Percentiles rank a stretch among this genome's conserved stretches.
phyloP scores from a whole-genome alignment of 140 eudicot species.

The Anethum foeniculum region DNA sequence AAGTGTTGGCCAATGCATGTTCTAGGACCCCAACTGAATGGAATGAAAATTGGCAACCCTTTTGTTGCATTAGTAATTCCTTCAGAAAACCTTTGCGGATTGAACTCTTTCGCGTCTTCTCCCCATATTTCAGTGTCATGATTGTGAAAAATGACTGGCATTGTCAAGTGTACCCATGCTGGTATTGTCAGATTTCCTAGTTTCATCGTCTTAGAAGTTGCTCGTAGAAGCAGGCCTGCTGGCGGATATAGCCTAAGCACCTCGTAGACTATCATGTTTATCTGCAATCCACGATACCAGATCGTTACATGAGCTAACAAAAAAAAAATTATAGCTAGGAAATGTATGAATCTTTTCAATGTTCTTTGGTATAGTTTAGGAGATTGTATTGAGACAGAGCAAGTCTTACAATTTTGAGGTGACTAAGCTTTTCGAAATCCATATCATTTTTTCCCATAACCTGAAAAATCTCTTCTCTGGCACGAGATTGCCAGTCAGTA shows the following conservation, averaged over 20 bases:
- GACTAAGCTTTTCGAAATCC: background rate
- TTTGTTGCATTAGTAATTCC: background rate
- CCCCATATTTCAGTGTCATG: background rate
- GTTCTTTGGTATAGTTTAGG: background rate
- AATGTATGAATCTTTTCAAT: background rate
- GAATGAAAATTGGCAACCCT: background rate
- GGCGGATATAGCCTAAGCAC: slow-evolving; percentile 3
- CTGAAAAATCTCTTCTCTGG: too few relatives aligned
- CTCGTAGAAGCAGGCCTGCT: background rate
- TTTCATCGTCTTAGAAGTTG: background rate
- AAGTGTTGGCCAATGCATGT: background rate
- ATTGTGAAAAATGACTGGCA: background rate
- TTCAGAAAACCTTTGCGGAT: background rate
- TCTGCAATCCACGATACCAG: background rate
- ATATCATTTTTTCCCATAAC: background rate
- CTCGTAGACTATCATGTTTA: background rate
- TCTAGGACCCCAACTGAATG: background rate
- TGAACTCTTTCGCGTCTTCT: background rate
- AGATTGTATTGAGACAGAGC: background rate
- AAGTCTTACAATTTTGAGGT: background rate
- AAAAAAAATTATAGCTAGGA: background rate
- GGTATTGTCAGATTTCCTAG: slow-evolving; percentile 1
- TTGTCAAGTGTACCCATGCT: background rate
- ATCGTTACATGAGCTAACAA: background rate
- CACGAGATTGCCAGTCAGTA: background rate